phyloP scores from a whole-genome alignment of 768 basidiomycete genomes.

The Boletus sp. region DNA sequence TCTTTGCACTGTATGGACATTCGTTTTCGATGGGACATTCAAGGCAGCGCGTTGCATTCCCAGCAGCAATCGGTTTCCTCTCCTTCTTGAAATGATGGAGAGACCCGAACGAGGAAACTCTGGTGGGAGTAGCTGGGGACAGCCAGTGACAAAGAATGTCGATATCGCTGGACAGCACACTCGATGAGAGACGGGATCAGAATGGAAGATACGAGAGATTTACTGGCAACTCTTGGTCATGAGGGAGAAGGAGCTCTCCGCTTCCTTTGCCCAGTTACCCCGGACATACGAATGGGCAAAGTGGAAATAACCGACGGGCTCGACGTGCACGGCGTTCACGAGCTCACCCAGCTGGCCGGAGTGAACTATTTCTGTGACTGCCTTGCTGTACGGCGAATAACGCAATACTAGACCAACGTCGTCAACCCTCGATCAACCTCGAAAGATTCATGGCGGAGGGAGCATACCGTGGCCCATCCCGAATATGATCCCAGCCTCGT shows the following conservation, averaged over 20 bases:
- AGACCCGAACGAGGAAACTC: constrained; percentile 85
- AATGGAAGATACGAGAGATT: constrained; percentile 24
- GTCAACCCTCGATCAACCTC: not conserved
- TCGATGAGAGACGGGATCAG: constrained; percentile 2
- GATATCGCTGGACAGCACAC: constrained; percentile 59
- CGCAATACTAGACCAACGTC: constrained; percentile 58
- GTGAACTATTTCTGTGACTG: constrained; percentile 65
- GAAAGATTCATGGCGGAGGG: not conserved
- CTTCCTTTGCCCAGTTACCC: constrained; percentile 75
- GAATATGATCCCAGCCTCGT: constrained; percentile 70
- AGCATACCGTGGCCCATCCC: constrained; percentile 81
- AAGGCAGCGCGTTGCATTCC: constrained; percentile 66
- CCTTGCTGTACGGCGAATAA: constrained; percentile 81
- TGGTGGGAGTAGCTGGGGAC: constrained; percentile 57
- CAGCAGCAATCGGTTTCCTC: constrained; percentile 67
- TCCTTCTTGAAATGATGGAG: constrained; percentile 77
- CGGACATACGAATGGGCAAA: constrained; percentile 91
- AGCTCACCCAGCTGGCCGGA: constrained; percentile 74
- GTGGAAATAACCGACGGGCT: constrained; percentile 85
- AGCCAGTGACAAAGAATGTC: constrained; percentile 82
- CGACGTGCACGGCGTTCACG: constrained; percentile 80
- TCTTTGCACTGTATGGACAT: constrained; percentile 87
- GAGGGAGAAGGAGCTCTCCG: constrained; percentile 71
- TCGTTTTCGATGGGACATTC: constrained; percentile 71
- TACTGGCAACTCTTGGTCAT: constrained; percentile 93